phyloP scores from a whole-genome alignment of 2,329 filamentous ascomycete genomes.

The Camillea tinctor region DNA sequence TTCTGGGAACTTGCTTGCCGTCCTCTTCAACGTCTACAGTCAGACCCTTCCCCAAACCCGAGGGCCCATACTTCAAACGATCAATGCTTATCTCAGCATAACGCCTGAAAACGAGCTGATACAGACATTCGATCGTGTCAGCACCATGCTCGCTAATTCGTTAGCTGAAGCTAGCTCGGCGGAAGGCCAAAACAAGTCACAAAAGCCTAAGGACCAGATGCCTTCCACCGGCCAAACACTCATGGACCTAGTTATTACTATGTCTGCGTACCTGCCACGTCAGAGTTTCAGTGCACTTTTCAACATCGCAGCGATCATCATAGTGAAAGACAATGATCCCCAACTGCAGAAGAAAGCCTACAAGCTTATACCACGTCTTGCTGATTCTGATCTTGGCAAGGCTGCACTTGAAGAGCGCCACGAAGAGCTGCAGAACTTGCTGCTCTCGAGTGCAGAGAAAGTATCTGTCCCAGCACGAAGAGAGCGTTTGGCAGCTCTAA shows the following conservation, averaged over 20 bases:
- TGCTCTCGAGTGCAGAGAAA: constrained; percentile 78
- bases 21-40: constrained; percentile 98
- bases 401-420: constrained; percentile 75
- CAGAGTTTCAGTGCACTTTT: constrained; percentile 85
- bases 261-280: constrained; percentile 87
- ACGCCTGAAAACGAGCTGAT: constrained; percentile 75
- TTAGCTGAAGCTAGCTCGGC: constrained; percentile 56
- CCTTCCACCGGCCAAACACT: constrained; percentile 91
- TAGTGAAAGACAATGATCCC: constrained; percentile 78
- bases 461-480: constrained; percentile 82
- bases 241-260: constrained; percentile 95
- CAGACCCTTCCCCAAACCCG: constrained; percentile 91
- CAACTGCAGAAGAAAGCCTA: constrained; percentile 99
- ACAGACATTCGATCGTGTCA: constrained; percentile 85
- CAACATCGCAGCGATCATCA: constrained; percentile 78
- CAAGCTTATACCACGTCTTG: constrained; percentile 90
- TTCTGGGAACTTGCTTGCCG: constrained; percentile 85
- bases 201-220: constrained; percentile 64
- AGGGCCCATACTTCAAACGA: constrained; percentile 87
- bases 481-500: constrained; percentile 80
- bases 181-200: constrained; percentile 61
- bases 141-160: constrained; percentile 74
- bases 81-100: constrained; percentile 92
- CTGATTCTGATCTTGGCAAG: constrained; percentile 74
- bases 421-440: constrained; percentile 74